Conservation (phyloP, 768 basidiomycete genomes). For the Guyanaporus albipodus region DNA sequence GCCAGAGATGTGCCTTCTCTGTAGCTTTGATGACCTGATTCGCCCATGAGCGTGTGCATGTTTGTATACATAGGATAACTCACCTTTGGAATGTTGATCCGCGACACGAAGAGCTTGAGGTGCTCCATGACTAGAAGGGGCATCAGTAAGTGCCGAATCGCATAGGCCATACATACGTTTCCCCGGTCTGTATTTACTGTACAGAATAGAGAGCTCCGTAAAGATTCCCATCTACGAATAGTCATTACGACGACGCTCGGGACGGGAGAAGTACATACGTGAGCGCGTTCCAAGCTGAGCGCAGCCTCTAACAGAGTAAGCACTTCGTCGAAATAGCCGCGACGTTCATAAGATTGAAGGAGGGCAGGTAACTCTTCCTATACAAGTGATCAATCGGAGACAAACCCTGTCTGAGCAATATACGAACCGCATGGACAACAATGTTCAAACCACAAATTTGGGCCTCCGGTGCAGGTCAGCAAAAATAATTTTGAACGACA, state of each 20-base stretch:
- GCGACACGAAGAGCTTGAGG: conserved; percentile 90
- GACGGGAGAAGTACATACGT: conserved; percentile 42
- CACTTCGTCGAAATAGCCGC: conserved; percentile 93
- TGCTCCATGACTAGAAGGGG: conserved; percentile 87
- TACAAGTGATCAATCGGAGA: conserved; percentile 1
- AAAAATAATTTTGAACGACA: neutral
- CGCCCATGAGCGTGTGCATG: neutral
- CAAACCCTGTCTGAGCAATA: conserved; percentile 12
- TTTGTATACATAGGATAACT: neutral
- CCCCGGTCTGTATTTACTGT: conserved; percentile 93
- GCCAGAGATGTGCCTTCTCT: conserved; percentile 96
- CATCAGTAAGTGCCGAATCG: neutral
- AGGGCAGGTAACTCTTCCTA: conserved; percentile 75
- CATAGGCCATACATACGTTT: conserved; percentile 59
- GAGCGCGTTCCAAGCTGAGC: conserved; percentile 93
- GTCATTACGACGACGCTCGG: conserved; percentile 12
- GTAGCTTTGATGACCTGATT: conserved; percentile 85
- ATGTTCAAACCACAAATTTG: conserved; percentile 99
- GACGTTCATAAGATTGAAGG: conserved; percentile 82
- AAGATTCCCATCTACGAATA: conserved; percentile 84
- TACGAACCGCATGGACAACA: conserved; percentile 75
- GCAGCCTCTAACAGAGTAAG: conserved; percentile 90
- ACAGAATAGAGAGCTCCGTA: conserved; percentile 86
- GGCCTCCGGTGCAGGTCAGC: conserved; percentile 45
- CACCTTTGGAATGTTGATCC: conserved; percentile 97